Percentiles rank a stretch among this genome's conserved stretches.
phyloP scores from a whole-genome alignment of 176 grass and related monocot genomes.

The Panicum miliaceum region DNA sequence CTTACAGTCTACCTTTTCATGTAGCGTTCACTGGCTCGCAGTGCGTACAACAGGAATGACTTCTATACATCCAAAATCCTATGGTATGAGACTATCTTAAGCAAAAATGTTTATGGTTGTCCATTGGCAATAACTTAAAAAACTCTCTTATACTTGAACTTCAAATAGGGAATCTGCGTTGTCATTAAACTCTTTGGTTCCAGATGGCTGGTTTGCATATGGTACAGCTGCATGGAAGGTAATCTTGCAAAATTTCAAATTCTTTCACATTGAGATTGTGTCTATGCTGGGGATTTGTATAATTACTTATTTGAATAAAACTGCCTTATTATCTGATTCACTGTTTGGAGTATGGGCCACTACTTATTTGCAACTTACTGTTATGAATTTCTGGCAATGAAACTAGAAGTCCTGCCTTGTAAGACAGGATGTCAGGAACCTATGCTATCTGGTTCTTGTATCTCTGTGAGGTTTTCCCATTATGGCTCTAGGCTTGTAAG shows the following conservation, averaged over 20 bases:
- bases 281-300: not conserved
- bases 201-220: constrained; percentile 97
- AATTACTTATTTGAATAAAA: constrained; percentile 8
- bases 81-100: constrained; percentile 61
- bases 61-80: constrained; percentile 76
- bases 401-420: not conserved
- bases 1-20: constrained; percentile 33
- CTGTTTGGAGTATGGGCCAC: not conserved
- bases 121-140: not conserved
- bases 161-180: constrained; percentile 88
- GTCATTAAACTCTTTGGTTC: constrained; percentile 86
- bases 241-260: constrained; percentile 25
- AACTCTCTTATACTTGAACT: constrained; percentile 21
- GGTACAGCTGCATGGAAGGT: constrained; percentile 94
- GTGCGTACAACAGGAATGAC: constrained; percentile 85
- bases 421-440: not conserved
- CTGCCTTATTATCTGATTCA: constrained; percentile 1
- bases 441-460: not conserved
- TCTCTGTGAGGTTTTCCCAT: not conserved
- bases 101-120: constrained; percentile 27
- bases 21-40: constrained; percentile 85
- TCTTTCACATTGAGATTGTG: not conserved
- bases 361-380: constrained; percentile 9
- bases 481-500: not conserved
- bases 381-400: not conserved